phyloP scores from a whole-genome alignment of 371 early-diverging fungal genomes.

The Zancudomyces culisetae region DNA sequence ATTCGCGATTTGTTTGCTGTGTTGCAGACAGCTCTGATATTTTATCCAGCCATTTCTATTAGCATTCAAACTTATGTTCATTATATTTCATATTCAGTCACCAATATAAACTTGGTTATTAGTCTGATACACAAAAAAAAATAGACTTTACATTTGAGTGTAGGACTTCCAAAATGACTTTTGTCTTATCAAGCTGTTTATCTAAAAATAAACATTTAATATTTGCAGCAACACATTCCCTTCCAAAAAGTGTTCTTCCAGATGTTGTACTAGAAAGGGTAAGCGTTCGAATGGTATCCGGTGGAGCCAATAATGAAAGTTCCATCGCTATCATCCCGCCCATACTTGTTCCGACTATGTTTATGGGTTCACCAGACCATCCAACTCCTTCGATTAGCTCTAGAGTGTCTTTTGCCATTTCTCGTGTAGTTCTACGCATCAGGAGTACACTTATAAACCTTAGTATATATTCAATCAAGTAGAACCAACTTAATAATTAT shows the following conservation, averaged over 20 bases:
- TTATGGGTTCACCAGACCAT: slow-evolving; percentile 30
- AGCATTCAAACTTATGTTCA: too few relatives aligned
- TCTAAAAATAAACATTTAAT: background rate
- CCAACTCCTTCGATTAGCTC: slow-evolving; percentile 34
- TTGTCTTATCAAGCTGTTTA: background rate
- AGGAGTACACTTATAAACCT: background rate
- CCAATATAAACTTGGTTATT: too few relatives aligned
- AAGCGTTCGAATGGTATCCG: slow-evolving; percentile 9
- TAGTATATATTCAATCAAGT: background rate
- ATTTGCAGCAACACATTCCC: background rate
- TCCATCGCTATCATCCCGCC: slow-evolving; percentile 56
- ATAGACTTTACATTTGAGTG: background rate
- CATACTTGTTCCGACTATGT: slow-evolving; percentile 54
- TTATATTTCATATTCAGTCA: too few relatives aligned
- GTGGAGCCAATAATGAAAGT: slow-evolving; percentile 17
- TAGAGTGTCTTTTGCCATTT: slow-evolving; percentile 44
- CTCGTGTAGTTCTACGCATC: slow-evolving; percentile 28
- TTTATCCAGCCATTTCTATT: too few relatives aligned
- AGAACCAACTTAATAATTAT: too few relatives aligned
- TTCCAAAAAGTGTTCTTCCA: slow-evolving; percentile 4
- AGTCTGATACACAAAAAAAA: too few relatives aligned
- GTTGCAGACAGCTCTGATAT: too few relatives aligned
- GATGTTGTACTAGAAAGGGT: slow-evolving; percentile 19
- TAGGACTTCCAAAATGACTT: background rate
- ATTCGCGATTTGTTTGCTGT: too few relatives aligned